phyloP scores from a whole-genome alignment of 2,329 filamentous ascomycete genomes.

The Pleurostoma richardsiae region DNA sequence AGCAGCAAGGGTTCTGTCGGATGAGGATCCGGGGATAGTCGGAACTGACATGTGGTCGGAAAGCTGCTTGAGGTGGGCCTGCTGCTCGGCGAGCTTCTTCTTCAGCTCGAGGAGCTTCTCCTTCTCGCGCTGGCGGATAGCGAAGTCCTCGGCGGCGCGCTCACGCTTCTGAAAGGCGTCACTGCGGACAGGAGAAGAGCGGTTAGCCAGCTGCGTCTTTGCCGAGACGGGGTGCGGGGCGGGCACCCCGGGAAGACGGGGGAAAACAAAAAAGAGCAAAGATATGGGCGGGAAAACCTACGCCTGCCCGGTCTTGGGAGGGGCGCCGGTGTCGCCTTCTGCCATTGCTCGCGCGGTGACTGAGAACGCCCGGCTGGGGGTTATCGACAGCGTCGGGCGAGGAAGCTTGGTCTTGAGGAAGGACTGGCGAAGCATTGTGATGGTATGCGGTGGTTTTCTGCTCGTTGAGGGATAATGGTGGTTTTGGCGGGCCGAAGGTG shows the following conservation, averaged over 20 bases:
- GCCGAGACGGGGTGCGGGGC: not conserved
- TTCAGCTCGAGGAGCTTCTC: constrained; percentile 80
- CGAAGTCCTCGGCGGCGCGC: constrained; percentile 76
- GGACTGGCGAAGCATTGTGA: constrained; percentile 64
- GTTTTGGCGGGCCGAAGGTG: not conserved
- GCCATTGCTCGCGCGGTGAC: constrained; percentile 58
- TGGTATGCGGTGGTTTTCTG: constrained; percentile 1
- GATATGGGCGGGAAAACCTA: constrained; percentile 27
- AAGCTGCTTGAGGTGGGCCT: constrained; percentile 77
- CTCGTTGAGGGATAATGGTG: not conserved
- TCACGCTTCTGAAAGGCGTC: constrained; percentile 93
- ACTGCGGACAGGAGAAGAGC: constrained; percentile 36
- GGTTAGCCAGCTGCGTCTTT: not conserved
- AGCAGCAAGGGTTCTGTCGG: constrained; percentile 3
- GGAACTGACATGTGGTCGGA: constrained; percentile 75
- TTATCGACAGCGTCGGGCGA: constrained; percentile 46
- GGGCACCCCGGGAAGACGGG: not conserved
- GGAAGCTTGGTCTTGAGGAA: constrained; percentile 49
- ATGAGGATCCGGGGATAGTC: constrained; percentile 1
- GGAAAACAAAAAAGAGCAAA: not conserved
- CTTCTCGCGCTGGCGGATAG: constrained; percentile 82
- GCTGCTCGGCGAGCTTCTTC: constrained; percentile 70
- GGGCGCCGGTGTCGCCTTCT: constrained; percentile 65
- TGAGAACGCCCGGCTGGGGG: constrained; percentile 54
- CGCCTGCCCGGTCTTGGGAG: constrained; percentile 49